Percentiles rank a stretch among this genome's conserved stretches.
phyloP scores from a whole-genome alignment of 768 basidiomycete species.

The Termitomyces sp. region DNA sequence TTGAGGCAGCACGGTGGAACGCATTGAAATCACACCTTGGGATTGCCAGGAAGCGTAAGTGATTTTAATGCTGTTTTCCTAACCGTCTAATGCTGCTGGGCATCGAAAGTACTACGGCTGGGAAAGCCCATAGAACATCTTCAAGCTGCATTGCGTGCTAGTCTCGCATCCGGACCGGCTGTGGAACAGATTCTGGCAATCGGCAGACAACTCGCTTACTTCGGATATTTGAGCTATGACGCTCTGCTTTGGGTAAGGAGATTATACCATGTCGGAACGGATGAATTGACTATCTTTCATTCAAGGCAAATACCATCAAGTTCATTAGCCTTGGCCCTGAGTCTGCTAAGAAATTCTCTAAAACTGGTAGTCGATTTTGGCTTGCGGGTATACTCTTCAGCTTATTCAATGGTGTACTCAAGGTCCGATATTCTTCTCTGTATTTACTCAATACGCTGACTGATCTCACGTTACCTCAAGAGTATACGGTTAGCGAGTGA shows the following conservation, averaged over 20 bases:
- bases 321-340: conserved; percentile 60
- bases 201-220: conserved; percentile 83
- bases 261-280: not conserved
- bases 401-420: conserved; percentile 63
- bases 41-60: conserved; percentile 76
- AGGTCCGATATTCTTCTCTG: conserved; percentile 38
- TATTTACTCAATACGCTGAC: not conserved
- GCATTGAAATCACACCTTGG: conserved; percentile 86
- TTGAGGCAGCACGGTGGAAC: conserved; percentile 72
- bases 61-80: conserved; percentile 16
- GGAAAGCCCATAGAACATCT: conserved; percentile 94
- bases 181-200: conserved; percentile 77
- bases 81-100: conserved; percentile 2
- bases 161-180: conserved; percentile 48
- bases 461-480: conserved; percentile 28
- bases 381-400: conserved; percentile 82
- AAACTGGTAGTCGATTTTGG: conserved; percentile 82
- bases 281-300: not conserved
- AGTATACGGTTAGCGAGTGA: conserved; percentile 61
- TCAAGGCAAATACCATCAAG: conserved; percentile 63
- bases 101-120: conserved; percentile 76
- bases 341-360: conserved; percentile 55
- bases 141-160: conserved; percentile 80
- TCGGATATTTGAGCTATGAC: conserved; percentile 83
- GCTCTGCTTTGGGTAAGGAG: conserved; percentile 76